These are phyloP conservation scores for Senna tora DNA, from an alignment of 306 rosid genomes.

Conservation along the genomic window DNA sequence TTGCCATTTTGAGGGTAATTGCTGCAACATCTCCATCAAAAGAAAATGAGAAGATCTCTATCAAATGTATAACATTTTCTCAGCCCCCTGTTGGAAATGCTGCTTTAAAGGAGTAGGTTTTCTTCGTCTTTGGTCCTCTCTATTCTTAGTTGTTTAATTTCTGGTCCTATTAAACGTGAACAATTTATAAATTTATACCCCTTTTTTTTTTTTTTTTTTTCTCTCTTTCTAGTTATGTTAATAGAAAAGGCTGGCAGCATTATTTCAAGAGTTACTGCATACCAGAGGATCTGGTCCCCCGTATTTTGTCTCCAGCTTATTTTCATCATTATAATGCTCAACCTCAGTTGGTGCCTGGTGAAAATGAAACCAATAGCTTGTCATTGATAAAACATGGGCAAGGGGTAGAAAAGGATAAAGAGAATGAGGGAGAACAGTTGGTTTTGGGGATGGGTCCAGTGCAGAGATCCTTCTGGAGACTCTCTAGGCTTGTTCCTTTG, in stretches of 20 bases:
- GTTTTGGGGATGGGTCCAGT: slow-evolving; percentile 98
- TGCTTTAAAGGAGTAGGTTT: slow-evolving; percentile 92
- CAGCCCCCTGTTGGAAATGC: slow-evolving; percentile 99
- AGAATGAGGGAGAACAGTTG: slow-evolving; percentile 69
- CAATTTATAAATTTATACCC: slow-evolving; percentile 16
- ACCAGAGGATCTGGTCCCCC: slow-evolving; percentile 96
- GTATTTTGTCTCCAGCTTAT: slow-evolving; percentile 93
- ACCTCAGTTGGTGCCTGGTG: slow-evolving; percentile 50
- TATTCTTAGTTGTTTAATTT: slow-evolving; percentile 22
- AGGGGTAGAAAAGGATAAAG: slow-evolving; percentile 55
- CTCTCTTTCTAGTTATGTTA: slow-evolving; percentile 70
- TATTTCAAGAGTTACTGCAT: slow-evolving; percentile 97
- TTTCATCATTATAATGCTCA: slow-evolving; percentile 94
- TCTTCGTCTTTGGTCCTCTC: slow-evolving; percentile 25
- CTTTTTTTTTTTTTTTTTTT: neutral
- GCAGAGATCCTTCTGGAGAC: slow-evolving; percentile 91
- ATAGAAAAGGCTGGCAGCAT: slow-evolving; percentile 91
- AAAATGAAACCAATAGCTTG: slow-evolving; percentile 49
- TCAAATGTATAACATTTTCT: slow-evolving; percentile 93
- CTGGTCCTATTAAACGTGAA: slow-evolving; percentile 18
- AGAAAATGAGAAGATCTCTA: slow-evolving; percentile 70
- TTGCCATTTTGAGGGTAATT: slow-evolving; percentile 95
- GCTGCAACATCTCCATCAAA: slow-evolving; percentile 87
- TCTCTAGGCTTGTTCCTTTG: slow-evolving; percentile 89
- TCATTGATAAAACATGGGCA: slow-evolving; percentile 52